These are phyloP conservation scores for Gastrolobium bilobum DNA, from an alignment of 306 rosid genomes.

Conservation along the genomic window DNA sequence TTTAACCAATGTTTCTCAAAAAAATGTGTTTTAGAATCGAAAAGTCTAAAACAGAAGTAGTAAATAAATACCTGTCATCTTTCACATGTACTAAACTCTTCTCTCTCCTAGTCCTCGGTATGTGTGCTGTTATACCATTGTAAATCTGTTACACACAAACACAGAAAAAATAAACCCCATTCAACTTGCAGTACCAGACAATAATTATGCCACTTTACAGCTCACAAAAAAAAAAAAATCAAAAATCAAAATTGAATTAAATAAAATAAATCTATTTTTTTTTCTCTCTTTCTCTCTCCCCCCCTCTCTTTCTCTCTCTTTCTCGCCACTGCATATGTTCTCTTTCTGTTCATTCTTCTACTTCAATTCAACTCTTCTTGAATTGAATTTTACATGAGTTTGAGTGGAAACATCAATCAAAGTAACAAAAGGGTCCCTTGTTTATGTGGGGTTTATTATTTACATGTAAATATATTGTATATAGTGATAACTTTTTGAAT, in stretches of 20 bases:
- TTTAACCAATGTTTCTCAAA: too few relatives aligned
- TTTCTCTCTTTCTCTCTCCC: too few relatives aligned
- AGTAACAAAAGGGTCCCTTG: conserved; percentile 41
- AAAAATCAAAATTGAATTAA: not conserved
- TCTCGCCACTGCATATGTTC: not conserved
- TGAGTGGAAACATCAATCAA: not conserved
- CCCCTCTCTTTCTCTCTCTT: not conserved
- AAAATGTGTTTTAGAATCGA: too few relatives aligned
- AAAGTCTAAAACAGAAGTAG: too few relatives aligned
- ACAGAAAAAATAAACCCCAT: conserved; percentile 56
- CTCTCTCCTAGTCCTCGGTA: not conserved
- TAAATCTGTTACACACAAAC: conserved; percentile 65
- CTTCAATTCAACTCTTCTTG: conserved; percentile 40
- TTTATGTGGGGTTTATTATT: conserved; percentile 32
- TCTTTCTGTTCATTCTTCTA: conserved; percentile 8
- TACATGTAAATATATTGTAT: conserved; percentile 39
- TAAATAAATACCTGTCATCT: too few relatives aligned
- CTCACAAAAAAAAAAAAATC: conserved; percentile 67
- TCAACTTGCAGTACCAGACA: conserved; percentile 88
- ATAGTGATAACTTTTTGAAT: conserved; percentile 52
- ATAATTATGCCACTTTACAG: conserved; percentile 87
- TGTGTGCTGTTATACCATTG: conserved; percentile 43
- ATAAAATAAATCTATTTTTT: too few relatives aligned
- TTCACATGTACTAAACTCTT: not conserved
- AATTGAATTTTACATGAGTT: conserved; percentile 35